phyloP scores from a whole-genome alignment of 75 land plant genomes.

The Selaginella moellendorffii region DNA sequence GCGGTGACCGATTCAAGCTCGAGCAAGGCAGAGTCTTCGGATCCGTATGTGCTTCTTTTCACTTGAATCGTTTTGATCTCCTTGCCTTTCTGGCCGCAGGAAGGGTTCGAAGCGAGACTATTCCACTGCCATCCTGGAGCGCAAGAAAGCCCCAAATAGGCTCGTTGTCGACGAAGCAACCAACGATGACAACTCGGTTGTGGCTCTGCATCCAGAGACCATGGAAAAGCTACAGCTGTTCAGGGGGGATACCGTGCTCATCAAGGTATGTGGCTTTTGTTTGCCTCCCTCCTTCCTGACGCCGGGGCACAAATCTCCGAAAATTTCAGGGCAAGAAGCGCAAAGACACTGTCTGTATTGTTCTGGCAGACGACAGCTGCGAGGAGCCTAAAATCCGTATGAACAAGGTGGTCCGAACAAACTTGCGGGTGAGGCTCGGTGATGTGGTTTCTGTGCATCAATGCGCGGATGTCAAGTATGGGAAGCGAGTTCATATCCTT shows the following conservation, averaged over 20 bases:
- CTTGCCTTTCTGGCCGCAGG: slow-evolving; percentile 16
- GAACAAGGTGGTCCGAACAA: slow-evolving; percentile 71
- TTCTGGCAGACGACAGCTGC: slow-evolving; percentile 63
- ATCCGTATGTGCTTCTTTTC: not conserved
- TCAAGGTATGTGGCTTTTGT: slow-evolving; percentile 33
- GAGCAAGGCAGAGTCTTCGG: not conserved
- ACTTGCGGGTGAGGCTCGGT: slow-evolving; percentile 66
- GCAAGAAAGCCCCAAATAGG: slow-evolving; percentile 70
- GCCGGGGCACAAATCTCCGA: not conserved
- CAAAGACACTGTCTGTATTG: slow-evolving; percentile 76
- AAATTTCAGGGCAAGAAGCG: slow-evolving; percentile 61
- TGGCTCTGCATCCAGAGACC: slow-evolving; percentile 50
- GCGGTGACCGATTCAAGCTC: not conserved
- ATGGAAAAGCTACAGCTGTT: slow-evolving; percentile 82
- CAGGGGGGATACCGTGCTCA: slow-evolving; percentile 58
- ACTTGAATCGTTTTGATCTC: not conserved
- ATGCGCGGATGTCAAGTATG: slow-evolving; percentile 73
- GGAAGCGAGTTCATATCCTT: slow-evolving; percentile 63
- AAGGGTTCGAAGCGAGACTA: slow-evolving; percentile 57
- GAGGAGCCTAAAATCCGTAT: slow-evolving; percentile 79
- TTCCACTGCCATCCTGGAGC: slow-evolving; percentile 65
- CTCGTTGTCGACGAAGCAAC: slow-evolving; percentile 64
- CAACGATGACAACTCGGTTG: slow-evolving; percentile 80
- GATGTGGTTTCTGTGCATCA: slow-evolving; percentile 83
- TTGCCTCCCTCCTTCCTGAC: not conserved